Base-by-base conservation (phyloP, 202 grass and related monocot species). In the Setaria viridis region DNA sequence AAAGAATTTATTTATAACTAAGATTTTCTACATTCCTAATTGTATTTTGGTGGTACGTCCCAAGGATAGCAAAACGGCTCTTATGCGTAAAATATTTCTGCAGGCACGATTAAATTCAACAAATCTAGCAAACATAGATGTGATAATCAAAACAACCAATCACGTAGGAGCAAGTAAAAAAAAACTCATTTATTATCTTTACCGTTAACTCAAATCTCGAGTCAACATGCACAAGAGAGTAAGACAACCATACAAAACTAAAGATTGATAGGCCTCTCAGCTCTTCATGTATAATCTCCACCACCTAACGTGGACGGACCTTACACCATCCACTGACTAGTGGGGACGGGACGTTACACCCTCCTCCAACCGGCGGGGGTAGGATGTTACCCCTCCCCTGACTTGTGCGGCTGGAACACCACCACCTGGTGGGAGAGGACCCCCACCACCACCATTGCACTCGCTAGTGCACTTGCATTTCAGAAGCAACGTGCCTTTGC, bases 381-480 rank as follows among this genome's bases (percentile, higher is more conserved):
- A 6, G 15, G 51, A 6, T 15, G 51, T 20, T 56, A 20, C 17
- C 54, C 54, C 17, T 11, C 7, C 54, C 17, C 6, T 6, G 17
- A 56, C 54, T 9, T 20, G 56, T 58, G 56, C 20, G 5, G 39
- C 39, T 41, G 39, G 39, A 41, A 41, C 39, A 41, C 39, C 5
- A 41, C 39, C 5, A 41, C 39, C 39, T 6, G 39, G 39, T 41
- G 39, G 39, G 39, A 41, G 39, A 41, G 39, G 39, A 41, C 5
- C 39, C 39, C 9, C 55, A 39, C 62, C 63, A 10, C 4, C 17
- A 0, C 1, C 11, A 1, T 17, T 4, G 56, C 62, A 80, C 0
- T 80, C 5, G 19, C 58, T 87, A 6, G 67, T 80, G 77, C 85
- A 87, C 45, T 53, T 42, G 37, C 75, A 86, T 3, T 4, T 1